Evolutionary conservation across 768 basidiomycete genomes (phyloP), one percentile per base, ranked within the genome.

Genomic region (Boletus insuetus): DNA sequence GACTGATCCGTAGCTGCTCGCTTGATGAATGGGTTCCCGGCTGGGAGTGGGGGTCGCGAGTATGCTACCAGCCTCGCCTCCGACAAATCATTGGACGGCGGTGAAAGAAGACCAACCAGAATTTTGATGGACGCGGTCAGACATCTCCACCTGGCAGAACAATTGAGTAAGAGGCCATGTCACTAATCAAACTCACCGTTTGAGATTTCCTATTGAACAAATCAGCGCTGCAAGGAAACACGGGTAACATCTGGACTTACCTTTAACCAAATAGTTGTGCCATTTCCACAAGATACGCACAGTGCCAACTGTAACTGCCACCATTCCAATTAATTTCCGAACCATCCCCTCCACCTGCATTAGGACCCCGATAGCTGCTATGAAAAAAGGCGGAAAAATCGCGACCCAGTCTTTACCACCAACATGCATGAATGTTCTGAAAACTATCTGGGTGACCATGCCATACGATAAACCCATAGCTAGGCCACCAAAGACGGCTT

Each of bases 401-500:
- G n/a, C 11, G 16, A 10, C 38, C 16, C 24, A 17, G 9, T 29
- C 11, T 41, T 40, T 12, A 9, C 17, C 14, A 6, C 37, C 29
- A n/a, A 7, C 11, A 32, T 6, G 29, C 20, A 6, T 38, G 8
- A 38, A 12, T 7, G n/a, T 16, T 8, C 16, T 34, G 12, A 48
- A 32, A 17, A 38, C 26, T 26, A 49, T 34, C 40, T 12, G 24
- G 22, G 42, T 32, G 46, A 54, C 34, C 38, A 29, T 14, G 10
- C 46, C 42, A 35, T 58, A 62, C 13, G 50, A 38, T 16, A 39
- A 66, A 35, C 37, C 75, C 67, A 53, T 70, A 3, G 57, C 48
- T 14, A 59, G 11, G 3, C 79, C 79, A 3, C 85, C 86, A 24
- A 84, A 79, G 10, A 85, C 74, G 44, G 83, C 75, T 69, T 87